Evolutionary conservation across 495 filamentous ascomycete species (phyloP).

Genomic region (Aspergillus sclerotiicarbonarius): DNA sequence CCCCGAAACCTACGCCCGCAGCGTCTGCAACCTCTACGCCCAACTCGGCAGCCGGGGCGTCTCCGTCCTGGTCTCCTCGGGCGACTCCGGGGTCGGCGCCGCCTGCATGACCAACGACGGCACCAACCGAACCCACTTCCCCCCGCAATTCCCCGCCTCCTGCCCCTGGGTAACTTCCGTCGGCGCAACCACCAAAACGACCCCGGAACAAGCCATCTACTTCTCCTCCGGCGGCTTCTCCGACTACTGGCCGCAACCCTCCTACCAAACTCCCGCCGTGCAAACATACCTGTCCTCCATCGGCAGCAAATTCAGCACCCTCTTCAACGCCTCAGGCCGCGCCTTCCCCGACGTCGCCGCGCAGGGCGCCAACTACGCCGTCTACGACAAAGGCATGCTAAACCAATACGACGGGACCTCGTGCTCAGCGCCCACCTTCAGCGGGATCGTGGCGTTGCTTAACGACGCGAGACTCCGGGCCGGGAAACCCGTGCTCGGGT

Average conservation of each 20-base stretch:
- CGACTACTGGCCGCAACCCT: constrained; percentile 59
- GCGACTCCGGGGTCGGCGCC: constrained; percentile 69
- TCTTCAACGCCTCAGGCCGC: constrained; percentile 63
- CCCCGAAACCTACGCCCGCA: constrained; percentile 61
- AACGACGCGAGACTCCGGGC: constrained; percentile 63
- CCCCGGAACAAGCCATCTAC: constrained; percentile 56
- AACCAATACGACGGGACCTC: constrained; percentile 60
- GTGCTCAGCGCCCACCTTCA: constrained; percentile 61
- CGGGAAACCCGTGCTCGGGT: constrained; percentile 59
- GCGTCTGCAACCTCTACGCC: constrained; percentile 67
- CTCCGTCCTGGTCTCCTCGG: constrained; percentile 67
- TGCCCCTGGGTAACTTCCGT: constrained; percentile 76
- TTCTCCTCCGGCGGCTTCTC: constrained; percentile 70
- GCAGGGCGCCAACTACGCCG: constrained; percentile 53
- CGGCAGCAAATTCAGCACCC: constrained; percentile 42
- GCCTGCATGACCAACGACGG: constrained; percentile 66
- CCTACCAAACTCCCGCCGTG: constrained; percentile 61
- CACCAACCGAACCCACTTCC: constrained; percentile 63
- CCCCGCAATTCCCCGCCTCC: constrained; percentile 65
- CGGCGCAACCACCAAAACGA: constrained; percentile 58
- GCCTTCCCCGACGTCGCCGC: constrained; percentile 74
- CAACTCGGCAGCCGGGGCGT: constrained; percentile 76
- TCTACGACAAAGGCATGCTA: constrained; percentile 52
- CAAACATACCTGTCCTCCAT: constrained; percentile 52
- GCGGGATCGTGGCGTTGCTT: constrained; percentile 61